A percentile compares a stretch with the other conserved stretches of the same genome.
Evolutionary conservation across 179 eudicot species (phyloP).

Genomic region (Nepenthes alata): DNA sequence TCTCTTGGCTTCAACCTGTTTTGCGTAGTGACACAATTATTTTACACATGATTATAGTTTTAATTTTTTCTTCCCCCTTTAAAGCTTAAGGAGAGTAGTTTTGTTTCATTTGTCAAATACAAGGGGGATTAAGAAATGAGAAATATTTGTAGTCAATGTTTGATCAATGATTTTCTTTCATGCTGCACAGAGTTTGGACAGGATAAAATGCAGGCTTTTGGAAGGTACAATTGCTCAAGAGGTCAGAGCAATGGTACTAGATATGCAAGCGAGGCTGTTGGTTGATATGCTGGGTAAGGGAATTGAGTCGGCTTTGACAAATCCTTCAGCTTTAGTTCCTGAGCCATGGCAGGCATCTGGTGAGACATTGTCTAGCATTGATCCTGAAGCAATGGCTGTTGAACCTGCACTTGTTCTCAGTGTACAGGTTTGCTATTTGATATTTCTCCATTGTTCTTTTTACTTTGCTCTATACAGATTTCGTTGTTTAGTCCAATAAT

Average conservation of each 20-base stretch:
- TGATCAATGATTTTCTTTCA: not conserved
- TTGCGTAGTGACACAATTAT: no score
- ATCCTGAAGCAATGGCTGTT: constrained; percentile 89
- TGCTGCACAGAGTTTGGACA: constrained; percentile 65
- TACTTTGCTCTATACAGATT: not conserved
- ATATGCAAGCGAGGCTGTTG: constrained; percentile 95
- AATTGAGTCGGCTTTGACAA: constrained; percentile 78
- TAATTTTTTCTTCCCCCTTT: no score
- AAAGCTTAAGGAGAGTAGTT: no score
- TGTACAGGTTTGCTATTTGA: constrained; percentile 56
- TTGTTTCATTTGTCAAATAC: no score
- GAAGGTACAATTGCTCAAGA: constrained; percentile 96
- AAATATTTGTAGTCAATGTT: not conserved
- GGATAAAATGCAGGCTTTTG: constrained; percentile 88
- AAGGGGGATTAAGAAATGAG: not conserved
- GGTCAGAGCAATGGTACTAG: constrained; percentile 98
- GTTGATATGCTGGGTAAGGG: constrained; percentile 97
- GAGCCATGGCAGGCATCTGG: constrained; percentile 92
- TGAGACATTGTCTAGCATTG: constrained; percentile 55
- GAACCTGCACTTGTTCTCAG: constrained; percentile 65
- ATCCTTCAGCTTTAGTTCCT: constrained; percentile 72
- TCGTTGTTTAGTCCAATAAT: no score
- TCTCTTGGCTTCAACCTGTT: no score
- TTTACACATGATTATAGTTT: no score
- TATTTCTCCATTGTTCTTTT: not conserved